Percentiles rank a stretch among this genome's conserved stretches.
Conservation (phyloP, 305 asterid genomes). For the Fraxinus velutina region DNA sequence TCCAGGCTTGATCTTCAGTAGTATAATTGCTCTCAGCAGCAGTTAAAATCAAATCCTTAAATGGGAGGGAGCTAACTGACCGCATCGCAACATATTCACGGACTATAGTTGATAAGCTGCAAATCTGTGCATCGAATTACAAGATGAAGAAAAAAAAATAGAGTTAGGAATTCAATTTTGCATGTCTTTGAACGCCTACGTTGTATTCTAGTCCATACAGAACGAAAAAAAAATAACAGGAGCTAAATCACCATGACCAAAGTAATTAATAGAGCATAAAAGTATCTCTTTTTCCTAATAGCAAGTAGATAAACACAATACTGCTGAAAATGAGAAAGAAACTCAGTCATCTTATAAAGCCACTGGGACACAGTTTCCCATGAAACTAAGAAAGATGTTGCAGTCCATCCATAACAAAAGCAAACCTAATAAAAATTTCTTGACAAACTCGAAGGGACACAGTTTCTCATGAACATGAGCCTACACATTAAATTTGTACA, state of each 20-base stretch:
- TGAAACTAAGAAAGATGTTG: background rate
- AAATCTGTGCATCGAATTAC: slow-evolving; percentile 48
- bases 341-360: background rate
- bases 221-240: slow-evolving; percentile 2
- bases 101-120: slow-evolving; percentile 89
- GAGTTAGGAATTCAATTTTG: slow-evolving; percentile 8
- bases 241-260: slow-evolving; percentile 9
- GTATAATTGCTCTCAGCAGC: slow-evolving; percentile 53
- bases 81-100: slow-evolving; percentile 89
- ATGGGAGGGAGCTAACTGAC: slow-evolving; percentile 78
- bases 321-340: background rate
- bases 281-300: slow-evolving; percentile 4
- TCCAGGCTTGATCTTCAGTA: slow-evolving; percentile 83
- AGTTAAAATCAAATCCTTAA: slow-evolving; percentile 74
- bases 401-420: background rate
- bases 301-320: background rate
- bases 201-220: background rate
- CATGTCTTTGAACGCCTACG: background rate
- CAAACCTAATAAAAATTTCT: background rate
- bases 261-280: background rate
- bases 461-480: background rate
- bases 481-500: background rate
- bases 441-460: background rate
- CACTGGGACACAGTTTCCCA: background rate
- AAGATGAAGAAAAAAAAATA: slow-evolving; percentile 17